Evolutionary conservation across 306 rosid genomes (phyloP).

Genomic region (Malus domestica): DNA sequence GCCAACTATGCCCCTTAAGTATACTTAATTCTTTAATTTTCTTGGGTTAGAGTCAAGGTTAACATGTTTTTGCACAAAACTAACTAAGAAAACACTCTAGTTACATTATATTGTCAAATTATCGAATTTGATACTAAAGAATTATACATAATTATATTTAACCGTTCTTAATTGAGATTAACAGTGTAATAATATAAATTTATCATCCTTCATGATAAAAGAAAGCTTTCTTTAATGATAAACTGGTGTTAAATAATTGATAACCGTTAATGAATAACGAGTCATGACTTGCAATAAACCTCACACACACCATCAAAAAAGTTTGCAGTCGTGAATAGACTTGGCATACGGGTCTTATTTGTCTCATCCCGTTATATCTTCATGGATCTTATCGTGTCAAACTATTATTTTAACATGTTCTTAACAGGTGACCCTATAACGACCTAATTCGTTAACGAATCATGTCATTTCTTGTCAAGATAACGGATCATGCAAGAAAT

Average conservation of each 20-base stretch:
- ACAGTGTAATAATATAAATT: neutral
- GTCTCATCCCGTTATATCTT: too few relatives aligned
- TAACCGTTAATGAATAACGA: neutral
- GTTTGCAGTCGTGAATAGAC: too few relatives aligned
- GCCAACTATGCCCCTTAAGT: neutral
- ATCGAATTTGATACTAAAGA: neutral
- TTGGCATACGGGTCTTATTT: too few relatives aligned
- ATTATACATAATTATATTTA: neutral
- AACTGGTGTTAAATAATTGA: neutral
- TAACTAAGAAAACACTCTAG: neutral
- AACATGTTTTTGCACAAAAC: neutral
- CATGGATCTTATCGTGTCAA: too few relatives aligned
- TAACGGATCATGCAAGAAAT: too few relatives aligned
- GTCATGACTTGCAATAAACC: neutral
- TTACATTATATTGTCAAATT: neutral
- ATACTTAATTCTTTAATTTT: neutral
- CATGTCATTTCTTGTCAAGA: too few relatives aligned
- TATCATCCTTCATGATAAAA: neutral
- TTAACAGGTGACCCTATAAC: too few relatives aligned
- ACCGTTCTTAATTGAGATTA: neutral
- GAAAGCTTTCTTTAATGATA: neutral
- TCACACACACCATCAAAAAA: neutral
- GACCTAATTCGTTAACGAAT: too few relatives aligned
- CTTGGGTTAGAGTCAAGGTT: neutral
- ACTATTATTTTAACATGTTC: too few relatives aligned